Percentiles rank a stretch among this genome's conserved stretches.
These are phyloP conservation scores for Aspergillus amoenus DNA, from an alignment of 2,329 filamentous ascomycete genomes.

Conservation along the genomic window DNA sequence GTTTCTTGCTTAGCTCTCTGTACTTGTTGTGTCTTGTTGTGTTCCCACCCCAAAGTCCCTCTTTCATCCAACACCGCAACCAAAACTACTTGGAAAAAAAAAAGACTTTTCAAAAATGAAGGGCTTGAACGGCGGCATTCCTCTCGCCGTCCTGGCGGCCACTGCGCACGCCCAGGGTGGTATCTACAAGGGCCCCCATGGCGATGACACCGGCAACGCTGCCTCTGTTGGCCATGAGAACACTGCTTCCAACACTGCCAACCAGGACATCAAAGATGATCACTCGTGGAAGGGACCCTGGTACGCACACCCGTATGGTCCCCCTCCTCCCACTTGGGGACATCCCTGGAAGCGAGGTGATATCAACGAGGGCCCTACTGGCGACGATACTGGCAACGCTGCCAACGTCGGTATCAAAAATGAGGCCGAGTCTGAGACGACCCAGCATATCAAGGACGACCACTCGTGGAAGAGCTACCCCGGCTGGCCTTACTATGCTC, in stretches of 20 bases:
- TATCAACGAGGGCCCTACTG: conserved; percentile 9
- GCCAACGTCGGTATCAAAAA: background rate
- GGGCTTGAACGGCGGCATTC: conserved; percentile 35
- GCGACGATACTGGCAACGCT: conserved; percentile 4
- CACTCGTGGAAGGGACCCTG: background rate
- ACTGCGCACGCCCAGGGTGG: conserved; percentile 24
- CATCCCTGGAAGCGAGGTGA: background rate
- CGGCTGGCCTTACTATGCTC: conserved; percentile 6
- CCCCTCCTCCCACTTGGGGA: background rate
- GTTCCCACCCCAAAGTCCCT: conserved; percentile 14
- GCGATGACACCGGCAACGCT: conserved; percentile 6
- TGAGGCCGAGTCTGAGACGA: background rate
- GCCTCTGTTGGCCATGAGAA: background rate
- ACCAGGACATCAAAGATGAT: background rate
- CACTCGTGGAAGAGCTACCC: background rate
- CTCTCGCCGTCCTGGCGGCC: conserved; percentile 35
- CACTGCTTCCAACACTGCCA: background rate
- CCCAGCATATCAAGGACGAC: background rate
- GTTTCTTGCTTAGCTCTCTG: background rate
- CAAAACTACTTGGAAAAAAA: too few relatives aligned
- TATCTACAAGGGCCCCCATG: conserved; percentile 10
- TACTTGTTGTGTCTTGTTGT: conserved; percentile 10
- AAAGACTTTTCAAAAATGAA: conserved; percentile 27
- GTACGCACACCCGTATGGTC: too few relatives aligned
- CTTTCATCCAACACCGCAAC: conserved; percentile 6